Conservation (phyloP, 106 monocot species). For the Agapanthus africanus region DNA sequence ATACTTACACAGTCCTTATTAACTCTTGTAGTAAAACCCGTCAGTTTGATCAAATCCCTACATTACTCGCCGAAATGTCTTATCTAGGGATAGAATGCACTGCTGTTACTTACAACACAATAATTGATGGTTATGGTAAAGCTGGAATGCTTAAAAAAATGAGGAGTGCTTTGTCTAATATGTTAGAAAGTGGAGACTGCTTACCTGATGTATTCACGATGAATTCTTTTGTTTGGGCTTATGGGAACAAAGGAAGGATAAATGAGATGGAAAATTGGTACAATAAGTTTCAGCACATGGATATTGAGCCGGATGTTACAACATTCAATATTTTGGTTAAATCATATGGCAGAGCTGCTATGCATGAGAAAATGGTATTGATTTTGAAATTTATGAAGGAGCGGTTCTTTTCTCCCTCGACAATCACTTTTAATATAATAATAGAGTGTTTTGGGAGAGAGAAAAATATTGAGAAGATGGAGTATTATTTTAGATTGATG, state of each 20-base stretch:
- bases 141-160: conserved; percentile 65
- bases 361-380: conserved; percentile 50
- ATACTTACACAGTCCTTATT: conserved; percentile 75
- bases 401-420: conserved; percentile 58
- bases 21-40: conserved; percentile 47
- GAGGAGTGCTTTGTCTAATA: conserved; percentile 49
- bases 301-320: conserved; percentile 61
- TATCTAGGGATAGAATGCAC: conserved; percentile 59
- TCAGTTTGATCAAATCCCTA: conserved; percentile 53
- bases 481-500: conserved; percentile 67
- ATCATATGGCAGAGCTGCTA: conserved; percentile 62
- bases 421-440: conserved; percentile 67
- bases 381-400: conserved; percentile 77
- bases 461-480: conserved; percentile 77
- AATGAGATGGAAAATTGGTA: conserved; percentile 82
- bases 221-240: conserved; percentile 75
- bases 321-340: conserved; percentile 92
- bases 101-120: conserved; percentile 66
- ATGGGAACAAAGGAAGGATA: conserved; percentile 48
- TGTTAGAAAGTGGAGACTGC: conserved; percentile 66
- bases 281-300: conserved; percentile 73
- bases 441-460: conserved; percentile 74
- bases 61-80: conserved; percentile 71
- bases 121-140: conserved; percentile 91
- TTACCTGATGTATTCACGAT: conserved; percentile 70